Conservation (phyloP, 2,329 filamentous ascomycete species). For the Dactylellina sp. region DNA sequence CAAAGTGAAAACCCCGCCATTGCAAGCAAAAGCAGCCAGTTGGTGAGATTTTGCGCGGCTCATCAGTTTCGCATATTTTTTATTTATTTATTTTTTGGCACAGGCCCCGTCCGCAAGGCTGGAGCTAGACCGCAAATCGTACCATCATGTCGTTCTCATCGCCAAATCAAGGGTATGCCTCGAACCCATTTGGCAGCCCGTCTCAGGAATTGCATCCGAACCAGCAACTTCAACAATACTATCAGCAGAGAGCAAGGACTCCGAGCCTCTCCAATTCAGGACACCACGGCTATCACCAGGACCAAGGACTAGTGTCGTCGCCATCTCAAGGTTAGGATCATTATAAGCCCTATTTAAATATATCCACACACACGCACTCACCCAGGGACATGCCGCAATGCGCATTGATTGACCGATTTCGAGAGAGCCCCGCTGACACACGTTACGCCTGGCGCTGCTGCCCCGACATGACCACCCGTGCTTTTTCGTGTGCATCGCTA, state of each 20-base stretch:
- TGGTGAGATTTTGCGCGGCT: constrained; percentile 44
- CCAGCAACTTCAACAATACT: constrained; percentile 50
- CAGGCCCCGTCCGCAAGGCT: constrained; percentile 23
- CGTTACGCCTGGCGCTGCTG: constrained; percentile 46
- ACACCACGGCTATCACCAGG: constrained; percentile 11
- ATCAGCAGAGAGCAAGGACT: constrained; percentile 44
- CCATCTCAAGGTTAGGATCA: constrained; percentile 40
- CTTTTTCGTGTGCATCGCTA: constrained; percentile 52
- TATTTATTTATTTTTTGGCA: constrained; percentile 8
- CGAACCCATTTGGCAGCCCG: constrained; percentile 48
- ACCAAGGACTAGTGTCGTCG: constrained; percentile 37
- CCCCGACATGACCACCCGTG: constrained; percentile 44
- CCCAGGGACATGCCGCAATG: constrained; percentile 50
- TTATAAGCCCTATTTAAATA: constrained; percentile 37
- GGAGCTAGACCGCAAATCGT: constrained; percentile 13
- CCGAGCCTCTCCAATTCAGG: constrained; percentile 34
- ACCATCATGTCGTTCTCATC: constrained; percentile 48
- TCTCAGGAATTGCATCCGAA: constrained; percentile 37
- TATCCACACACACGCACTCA: constrained; percentile 17
- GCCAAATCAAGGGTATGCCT: constrained; percentile 38
- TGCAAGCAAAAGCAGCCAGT: constrained; percentile 7
- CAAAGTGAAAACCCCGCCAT: constrained; percentile 49
- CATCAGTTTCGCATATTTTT: constrained; percentile 23
- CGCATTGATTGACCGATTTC: constrained; percentile 47
- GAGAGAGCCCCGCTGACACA: constrained; percentile 52